Evolutionary conservation across 768 basidiomycete species (phyloP), one percentile per base, ranked within the genome.

Genomic region (Coprinellus micaceus): DNA sequence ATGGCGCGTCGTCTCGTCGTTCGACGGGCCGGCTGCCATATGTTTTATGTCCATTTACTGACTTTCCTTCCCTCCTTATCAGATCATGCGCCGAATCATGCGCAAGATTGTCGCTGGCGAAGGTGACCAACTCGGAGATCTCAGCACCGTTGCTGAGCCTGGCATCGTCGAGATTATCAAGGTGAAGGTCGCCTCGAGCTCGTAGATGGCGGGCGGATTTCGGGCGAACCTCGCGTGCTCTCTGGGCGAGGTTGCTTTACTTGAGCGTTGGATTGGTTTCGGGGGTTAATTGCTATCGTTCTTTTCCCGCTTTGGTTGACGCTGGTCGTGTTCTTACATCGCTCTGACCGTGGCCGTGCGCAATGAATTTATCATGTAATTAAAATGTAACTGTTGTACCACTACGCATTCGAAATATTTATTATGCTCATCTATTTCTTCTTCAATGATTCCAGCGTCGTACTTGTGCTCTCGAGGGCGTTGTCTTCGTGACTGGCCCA

Each of bases 101-200:
- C 85, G 97, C 66, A 98, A 98, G 83, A 92, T 98, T 66, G 90
- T 93, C 46, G 89, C 89, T 0, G 91, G 92, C 39, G 94, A 98
- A 69, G 91, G 85, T 7, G 96, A 99, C 69, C 91, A 97, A 71
- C 84, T 98, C 40, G 96, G 96, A 48, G 96, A 98, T 73, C 81
- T 98, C 36, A 91, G 88, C 61, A 98, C 96, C 6, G 79, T 96
- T 46, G 95, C 93, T 2, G 94, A 98, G 61, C 95, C 95, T 3
- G 69, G 73, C 6, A 78, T 95, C 45, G 91, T 98, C 21, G 94
- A 97, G 46, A 69, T 79, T 43, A 94, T 95, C 74, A 92, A 91
- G 79, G 67, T 74, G 64, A 91, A 87, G 74, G 89, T 94, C 46
- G 83, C 84, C 2, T 74, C 73, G 66, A 66, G 60, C 33, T 45